Conservation (phyloP, 169 alveolate genomes). For the Babesia ovata region DNA sequence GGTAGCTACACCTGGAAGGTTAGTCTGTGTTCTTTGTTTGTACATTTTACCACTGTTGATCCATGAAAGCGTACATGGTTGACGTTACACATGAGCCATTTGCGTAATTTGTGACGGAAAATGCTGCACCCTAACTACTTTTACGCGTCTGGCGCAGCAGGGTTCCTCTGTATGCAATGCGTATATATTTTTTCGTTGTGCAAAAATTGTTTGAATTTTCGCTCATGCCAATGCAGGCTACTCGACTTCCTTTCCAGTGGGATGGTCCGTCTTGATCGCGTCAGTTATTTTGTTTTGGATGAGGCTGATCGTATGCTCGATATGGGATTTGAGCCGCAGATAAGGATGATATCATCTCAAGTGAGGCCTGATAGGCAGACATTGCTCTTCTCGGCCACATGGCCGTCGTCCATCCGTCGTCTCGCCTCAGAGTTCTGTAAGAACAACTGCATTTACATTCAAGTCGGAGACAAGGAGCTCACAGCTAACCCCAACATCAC, state of each 20-base stretch:
- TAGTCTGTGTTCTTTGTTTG: not conserved
- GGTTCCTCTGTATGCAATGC: no score
- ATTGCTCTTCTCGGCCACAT: constrained; percentile 92
- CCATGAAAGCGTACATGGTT: not conserved
- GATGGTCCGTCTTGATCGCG: constrained; percentile 82
- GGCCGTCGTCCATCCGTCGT: constrained; percentile 87
- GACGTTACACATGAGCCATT: not conserved
- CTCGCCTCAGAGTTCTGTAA: constrained; percentile 89
- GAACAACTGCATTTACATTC: constrained; percentile 84
- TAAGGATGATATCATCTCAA: constrained; percentile 84
- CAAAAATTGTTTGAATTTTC: no score
- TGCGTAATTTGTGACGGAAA: not conserved
- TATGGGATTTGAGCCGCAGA: constrained; percentile 95
- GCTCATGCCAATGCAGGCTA: constrained; percentile 70
- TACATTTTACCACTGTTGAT: not conserved
- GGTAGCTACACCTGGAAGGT: constrained; percentile 97
- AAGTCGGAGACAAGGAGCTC: constrained; percentile 87
- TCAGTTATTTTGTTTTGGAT: constrained; percentile 92
- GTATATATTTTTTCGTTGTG: no score
- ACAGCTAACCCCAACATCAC: constrained; percentile 84
- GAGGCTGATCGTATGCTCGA: constrained; percentile 98
- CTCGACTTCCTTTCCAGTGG: constrained; percentile 88
- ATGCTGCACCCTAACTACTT: no score
- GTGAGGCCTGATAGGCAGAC: constrained; percentile 92
- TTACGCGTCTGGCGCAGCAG: no score